Conservation (phyloP, 495 filamentous ascomycete genomes). For the Penicillium parvum region DNA sequence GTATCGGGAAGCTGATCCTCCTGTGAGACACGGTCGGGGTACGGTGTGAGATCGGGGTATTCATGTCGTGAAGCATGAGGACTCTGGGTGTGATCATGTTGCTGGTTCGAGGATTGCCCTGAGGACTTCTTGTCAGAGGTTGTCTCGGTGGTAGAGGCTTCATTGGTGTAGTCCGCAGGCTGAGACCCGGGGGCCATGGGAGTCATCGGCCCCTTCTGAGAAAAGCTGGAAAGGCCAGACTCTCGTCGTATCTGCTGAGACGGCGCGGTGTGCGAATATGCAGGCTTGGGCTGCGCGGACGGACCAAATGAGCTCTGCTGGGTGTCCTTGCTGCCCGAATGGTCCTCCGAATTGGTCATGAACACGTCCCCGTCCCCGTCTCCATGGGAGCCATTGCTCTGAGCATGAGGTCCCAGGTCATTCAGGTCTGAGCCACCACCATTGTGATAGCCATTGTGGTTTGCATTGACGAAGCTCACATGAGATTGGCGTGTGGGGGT, state of each 20-base stretch:
- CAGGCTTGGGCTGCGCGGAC: conserved; percentile 47
- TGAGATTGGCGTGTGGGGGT: conserved; percentile 47
- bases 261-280: conserved; percentile 47
- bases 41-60: conserved; percentile 25
- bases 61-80: conserved; percentile 25
- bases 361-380: conserved; percentile 58
- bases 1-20: conserved; percentile 46
- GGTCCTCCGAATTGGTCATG: conserved; percentile 46
- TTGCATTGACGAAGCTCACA: conserved; percentile 49
- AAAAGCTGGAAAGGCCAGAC: conserved; percentile 47
- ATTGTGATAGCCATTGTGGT: conserved; percentile 22
- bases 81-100: conserved; percentile 58
- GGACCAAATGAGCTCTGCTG: conserved; percentile 49
- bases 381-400: conserved; percentile 63
- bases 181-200: conserved; percentile 73
- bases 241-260: conserved; percentile 50
- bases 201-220: conserved; percentile 70
- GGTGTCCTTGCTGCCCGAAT: conserved; percentile 38
- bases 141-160: conserved; percentile 79
- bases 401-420: conserved; percentile 37
- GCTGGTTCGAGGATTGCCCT: conserved; percentile 35
- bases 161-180: conserved; percentile 70
- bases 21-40: conserved; percentile 40
- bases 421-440: conserved; percentile 47
- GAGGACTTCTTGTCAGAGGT: conserved; percentile 71